Base-by-base conservation (phyloP, 768 basidiomycete genomes). In the Russula earlei region DNA sequence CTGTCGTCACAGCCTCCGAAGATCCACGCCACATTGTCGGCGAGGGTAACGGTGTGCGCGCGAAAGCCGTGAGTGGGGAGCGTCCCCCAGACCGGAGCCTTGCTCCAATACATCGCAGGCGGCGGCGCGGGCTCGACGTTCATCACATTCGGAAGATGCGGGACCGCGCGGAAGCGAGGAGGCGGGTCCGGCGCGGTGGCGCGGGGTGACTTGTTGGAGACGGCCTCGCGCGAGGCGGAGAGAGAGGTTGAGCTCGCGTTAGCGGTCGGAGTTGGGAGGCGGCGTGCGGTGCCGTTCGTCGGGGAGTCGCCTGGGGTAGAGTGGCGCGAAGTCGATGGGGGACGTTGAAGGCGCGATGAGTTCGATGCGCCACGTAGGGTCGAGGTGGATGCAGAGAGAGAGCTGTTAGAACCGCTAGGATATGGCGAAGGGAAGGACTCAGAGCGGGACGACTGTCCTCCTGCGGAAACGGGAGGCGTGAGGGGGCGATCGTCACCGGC, bases 1-100 rank as follows among this genome's bases (percentile, higher is more conserved):
- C 79, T 80, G 56, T 87, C 87, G 60, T 94, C 91, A 60, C 88
- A 91, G 2, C 92, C 93, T 9, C 92, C 92, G 63, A 94, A 85
- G 27, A 94, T 64, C 90, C 91, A 97, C 0, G 85, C 87, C 31
- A 81, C 74, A 42, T 82, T 78, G 56, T 93, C 91, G 19, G 93
- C 83, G 44, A 94, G 72, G 0, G 87, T 94, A 41, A 86, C 85
- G 5, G 79, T 89, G 66, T 93, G 91, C 2, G 90, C 87, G 4
- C 91, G 80, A 72, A 93, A 80, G 10, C 77, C 79, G 50, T 80
- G 76, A 63, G 73, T 77, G 2, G 89, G 87, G 31, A 88, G 60
- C 0, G 71, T 54, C 0, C 90, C 90, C 67, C 84, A 85, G 19
- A 87, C 84, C 0, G 90, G 87, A 0, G 90, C 90, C 51, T 77